Evolutionary conservation across 257 asterid species (phyloP), one percentile per base, ranked within the genome.

Genomic region (Cruciata laevipes): DNA sequence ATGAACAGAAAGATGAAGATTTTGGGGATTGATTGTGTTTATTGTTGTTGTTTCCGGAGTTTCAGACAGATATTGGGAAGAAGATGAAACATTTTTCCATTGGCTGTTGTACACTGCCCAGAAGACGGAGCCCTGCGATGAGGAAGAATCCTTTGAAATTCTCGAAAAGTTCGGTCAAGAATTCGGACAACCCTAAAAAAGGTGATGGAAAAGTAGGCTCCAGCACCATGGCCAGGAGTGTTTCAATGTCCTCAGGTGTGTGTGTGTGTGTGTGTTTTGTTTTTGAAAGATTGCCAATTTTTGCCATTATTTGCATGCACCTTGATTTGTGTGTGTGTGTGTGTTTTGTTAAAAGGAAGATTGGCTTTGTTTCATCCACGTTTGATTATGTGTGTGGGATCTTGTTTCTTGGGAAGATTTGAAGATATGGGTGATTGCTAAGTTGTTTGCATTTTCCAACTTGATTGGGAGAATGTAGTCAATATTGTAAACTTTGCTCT

Each of bases 211-310:
- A 71, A 16, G 86, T 77, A 24, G 79, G 81, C 0, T 59, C 82
- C 9, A 71, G 85, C 10, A 13, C 86, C 38, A 81, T 86, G 63
- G 65, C 74, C 61, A 80, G 96, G 73, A 87, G 96, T 71, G 38
- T 80, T 61, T 81, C 96, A 5, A 75, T 92, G 89, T 81, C 76
- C 65, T 61, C 88, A 31, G 94, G 95, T 89, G 44, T 47, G 55
- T 47, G 51, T 42, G 13, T 40, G 47, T 40, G 49, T 42, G 95
- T 89, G 44, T 44, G 53, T 44, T 11, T 42, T 42, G 12, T 42
- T 3, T 10, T 42, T 42, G 51, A 42, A 13, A 27, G 1, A 27
- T 27, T 27, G 30, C 30, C 30, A 27, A 27, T 27, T 27, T 27
- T 27, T 27, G 30, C 30, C 4, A 12, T 42, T 42, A 2, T 42